phyloP scores from a whole-genome alignment of 257 asterid genomes.

The Misopates orontium region DNA sequence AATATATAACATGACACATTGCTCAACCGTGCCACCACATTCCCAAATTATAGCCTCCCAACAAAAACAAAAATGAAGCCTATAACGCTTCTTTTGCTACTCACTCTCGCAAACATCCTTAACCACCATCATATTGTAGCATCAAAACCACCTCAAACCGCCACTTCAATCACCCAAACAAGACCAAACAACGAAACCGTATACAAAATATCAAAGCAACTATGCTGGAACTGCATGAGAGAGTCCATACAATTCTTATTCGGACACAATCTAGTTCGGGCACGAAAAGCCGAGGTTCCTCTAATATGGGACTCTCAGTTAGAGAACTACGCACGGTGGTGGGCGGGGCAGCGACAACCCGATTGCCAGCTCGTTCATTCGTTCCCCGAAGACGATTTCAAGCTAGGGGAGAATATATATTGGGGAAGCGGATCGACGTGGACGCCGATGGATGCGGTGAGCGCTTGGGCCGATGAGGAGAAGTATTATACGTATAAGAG shows the following conservation, averaged over 20 bases:
- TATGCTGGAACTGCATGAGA: slow-evolving; percentile 56
- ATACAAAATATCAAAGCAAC: slow-evolving; percentile 48
- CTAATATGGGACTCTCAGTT: slow-evolving; percentile 62
- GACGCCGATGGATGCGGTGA: slow-evolving; percentile 66
- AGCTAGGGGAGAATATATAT: slow-evolving; percentile 68
- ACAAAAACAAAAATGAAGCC: slow-evolving; percentile 24
- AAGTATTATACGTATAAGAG: slow-evolving; percentile 44
- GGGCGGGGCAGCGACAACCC: slow-evolving; percentile 59
- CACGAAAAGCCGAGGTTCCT: slow-evolving; percentile 55
- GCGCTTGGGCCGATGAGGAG: slow-evolving; percentile 76
- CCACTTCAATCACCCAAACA: slow-evolving; percentile 3
- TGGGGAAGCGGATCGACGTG: slow-evolving; percentile 76
- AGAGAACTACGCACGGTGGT: slow-evolving; percentile 58
- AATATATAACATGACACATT: background rate
- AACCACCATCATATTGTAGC: background rate
- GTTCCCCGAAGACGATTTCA: slow-evolving; percentile 57
- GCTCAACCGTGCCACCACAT: background rate
- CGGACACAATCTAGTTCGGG: slow-evolving; percentile 68
- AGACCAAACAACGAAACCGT: slow-evolving; percentile 45
- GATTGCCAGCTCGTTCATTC: slow-evolving; percentile 59
- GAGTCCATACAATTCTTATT: slow-evolving; percentile 61
- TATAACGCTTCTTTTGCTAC: slow-evolving; percentile 10
- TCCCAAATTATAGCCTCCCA: background rate
- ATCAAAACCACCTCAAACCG: slow-evolving; percentile 7
- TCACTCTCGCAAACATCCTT: slow-evolving; percentile 26